These are phyloP conservation scores for Gossypium turneri DNA, from an alignment of 345 rosid genomes.

Conservation along the genomic window DNA sequence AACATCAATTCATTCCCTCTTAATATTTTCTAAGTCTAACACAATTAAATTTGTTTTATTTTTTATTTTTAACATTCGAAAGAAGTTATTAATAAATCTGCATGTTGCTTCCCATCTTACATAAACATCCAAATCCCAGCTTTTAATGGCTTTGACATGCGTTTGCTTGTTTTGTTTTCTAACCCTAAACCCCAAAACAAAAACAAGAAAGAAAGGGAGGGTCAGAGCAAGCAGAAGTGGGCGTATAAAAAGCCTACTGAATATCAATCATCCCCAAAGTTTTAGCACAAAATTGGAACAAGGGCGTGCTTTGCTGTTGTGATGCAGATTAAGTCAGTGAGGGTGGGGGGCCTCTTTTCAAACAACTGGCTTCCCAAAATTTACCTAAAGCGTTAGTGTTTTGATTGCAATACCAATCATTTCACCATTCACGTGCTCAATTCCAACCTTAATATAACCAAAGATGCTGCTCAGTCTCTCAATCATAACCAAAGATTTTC, in stretches of 20 bases:
- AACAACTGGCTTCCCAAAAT: background rate
- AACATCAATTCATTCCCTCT: too few species aligned
- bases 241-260: background rate
- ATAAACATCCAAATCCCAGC: background rate
- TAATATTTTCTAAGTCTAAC: too few species aligned
- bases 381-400: constrained; percentile 18
- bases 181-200: background rate
- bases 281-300: constrained; percentile 33
- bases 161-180: background rate
- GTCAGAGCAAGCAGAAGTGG: background rate
- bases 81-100: too few species aligned
- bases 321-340: constrained; percentile 22
- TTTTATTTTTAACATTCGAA: too few species aligned
- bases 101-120: background rate
- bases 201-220: background rate
- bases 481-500: constrained; percentile 1
- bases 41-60: too few species aligned
- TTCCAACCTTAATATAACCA: constrained; percentile 13
- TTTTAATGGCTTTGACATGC: background rate
- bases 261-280: constrained; percentile 26
- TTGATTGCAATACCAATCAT: constrained; percentile 40
- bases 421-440: constrained; percentile 36
- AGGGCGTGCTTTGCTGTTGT: constrained; percentile 47
- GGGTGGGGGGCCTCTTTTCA: background rate
- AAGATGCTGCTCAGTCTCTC: constrained; percentile 7